Percentiles rank a stretch among this genome's conserved stretches.
Conservation (phyloP, 2,329 filamentous ascomycete genomes). For the Arthrobotrys megalospora region DNA sequence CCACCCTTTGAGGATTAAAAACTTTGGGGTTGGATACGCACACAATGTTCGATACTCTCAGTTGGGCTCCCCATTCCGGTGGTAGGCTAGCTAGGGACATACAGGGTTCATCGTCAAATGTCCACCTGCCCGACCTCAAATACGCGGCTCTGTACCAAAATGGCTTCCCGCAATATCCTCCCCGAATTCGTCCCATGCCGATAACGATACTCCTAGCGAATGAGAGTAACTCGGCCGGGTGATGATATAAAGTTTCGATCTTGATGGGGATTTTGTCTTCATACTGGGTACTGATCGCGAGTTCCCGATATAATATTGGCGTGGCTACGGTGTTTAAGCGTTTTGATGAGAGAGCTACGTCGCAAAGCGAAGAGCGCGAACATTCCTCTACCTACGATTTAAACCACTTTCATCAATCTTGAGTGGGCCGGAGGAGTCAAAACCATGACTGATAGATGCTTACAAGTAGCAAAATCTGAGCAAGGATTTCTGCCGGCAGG, state of each 20-base stretch:
- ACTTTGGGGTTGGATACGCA: neutral
- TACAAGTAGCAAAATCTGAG: neutral
- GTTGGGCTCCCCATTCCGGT: neutral
- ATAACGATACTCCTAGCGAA: neutral
- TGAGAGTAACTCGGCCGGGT: neutral
- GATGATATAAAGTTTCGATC: neutral
- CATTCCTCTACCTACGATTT: neutral
- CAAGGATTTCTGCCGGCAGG: neutral
- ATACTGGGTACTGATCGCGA: neutral
- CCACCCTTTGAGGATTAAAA: too few relatives aligned
- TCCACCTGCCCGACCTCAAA: neutral
- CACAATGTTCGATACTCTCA: neutral
- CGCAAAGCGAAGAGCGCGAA: neutral
- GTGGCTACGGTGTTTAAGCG: neutral
- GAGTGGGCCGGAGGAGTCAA: neutral
- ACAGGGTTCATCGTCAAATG: too few relatives aligned
- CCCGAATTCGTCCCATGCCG: neutral
- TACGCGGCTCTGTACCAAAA: neutral
- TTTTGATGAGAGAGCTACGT: neutral
- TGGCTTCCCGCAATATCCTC: neutral
- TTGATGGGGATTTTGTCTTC: neutral
- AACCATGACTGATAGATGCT: neutral
- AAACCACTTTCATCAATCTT: neutral
- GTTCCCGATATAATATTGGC: constrained; percentile 1
- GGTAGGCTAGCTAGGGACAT: neutral